Conservation (phyloP, 495 filamentous ascomycete genomes). For the Daldinia bambusicola region DNA sequence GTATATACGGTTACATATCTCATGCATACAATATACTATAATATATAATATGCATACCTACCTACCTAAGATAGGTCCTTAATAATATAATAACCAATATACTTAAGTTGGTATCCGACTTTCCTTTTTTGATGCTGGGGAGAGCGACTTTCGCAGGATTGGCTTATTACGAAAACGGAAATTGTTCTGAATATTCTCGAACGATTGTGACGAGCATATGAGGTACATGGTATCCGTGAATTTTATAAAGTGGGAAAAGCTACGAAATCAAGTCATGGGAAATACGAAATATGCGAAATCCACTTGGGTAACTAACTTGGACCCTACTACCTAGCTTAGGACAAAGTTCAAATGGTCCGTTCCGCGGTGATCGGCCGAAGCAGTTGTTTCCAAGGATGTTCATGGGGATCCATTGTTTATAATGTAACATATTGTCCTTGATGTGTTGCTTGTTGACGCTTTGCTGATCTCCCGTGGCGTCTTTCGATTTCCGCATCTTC, state of each 20-base stretch:
- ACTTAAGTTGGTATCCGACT: conserved; percentile 5
- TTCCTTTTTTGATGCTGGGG: background rate
- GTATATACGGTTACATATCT: conserved; percentile 10
- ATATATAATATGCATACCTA: too few species aligned
- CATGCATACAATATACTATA: conserved; percentile 1
- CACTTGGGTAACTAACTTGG: conserved; percentile 10
- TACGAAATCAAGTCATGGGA: background rate
- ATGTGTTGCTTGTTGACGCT: background rate
- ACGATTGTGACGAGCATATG: background rate
- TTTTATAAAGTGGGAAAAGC: background rate
- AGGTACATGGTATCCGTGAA: background rate
- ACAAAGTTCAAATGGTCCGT: conserved; percentile 38
- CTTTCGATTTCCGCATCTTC: conserved; percentile 21
- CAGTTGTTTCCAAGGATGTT: background rate
- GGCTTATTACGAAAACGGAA: background rate
- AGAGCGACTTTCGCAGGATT: background rate
- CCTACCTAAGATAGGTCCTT: too few species aligned
- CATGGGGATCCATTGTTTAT: conserved; percentile 2
- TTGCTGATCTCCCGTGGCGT: conserved; percentile 1
- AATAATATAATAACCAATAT: background rate
- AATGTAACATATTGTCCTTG: conserved; percentile 9
- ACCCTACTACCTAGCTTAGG: conserved; percentile 11
- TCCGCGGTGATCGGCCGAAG: conserved; percentile 41
- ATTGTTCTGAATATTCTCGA: background rate
- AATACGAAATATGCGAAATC: conserved; percentile 35